Conservation (phyloP, 1,139 yeast species). For the Suhomyces anneliseae region DNA sequence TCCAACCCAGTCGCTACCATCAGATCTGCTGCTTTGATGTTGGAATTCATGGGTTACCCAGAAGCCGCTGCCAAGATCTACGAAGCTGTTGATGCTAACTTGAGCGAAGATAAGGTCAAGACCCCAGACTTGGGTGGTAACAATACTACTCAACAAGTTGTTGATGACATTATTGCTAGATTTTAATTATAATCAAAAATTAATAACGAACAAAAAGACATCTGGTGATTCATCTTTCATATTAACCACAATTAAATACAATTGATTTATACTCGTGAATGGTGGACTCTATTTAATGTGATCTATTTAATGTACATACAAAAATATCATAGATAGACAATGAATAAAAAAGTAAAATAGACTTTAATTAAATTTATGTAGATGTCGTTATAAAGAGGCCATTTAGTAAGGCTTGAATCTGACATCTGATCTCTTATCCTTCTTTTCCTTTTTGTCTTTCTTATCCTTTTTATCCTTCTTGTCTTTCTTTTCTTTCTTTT, state of each 20-base stretch:
- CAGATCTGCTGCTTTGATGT: slow-evolving; percentile 95
- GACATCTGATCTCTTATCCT: slow-evolving; percentile 32
- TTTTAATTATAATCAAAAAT: slow-evolving; percentile 16
- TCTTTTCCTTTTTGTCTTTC: slow-evolving; percentile 25
- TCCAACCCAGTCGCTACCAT: slow-evolving; percentile 97
- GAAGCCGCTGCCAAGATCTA: slow-evolving; percentile 90
- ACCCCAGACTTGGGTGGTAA: slow-evolving; percentile 96
- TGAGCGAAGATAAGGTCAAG: slow-evolving; percentile 73
- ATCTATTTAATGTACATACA: neutral
- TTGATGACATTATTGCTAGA: slow-evolving; percentile 69
- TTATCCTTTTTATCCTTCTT: slow-evolving; percentile 28
- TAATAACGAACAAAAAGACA: neutral
- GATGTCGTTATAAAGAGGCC: neutral
- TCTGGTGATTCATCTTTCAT: neutral
- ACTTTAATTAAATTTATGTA: no score
- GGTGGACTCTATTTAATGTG: no score
- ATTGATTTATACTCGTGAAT: neutral
- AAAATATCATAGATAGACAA: no score
- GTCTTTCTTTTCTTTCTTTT: slow-evolving; percentile 26
- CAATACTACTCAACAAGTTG: slow-evolving; percentile 81
- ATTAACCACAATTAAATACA: neutral
- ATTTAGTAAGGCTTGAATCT: slow-evolving; percentile 56
- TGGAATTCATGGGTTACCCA: slow-evolving; percentile 91
- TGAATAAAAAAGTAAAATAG: no score
- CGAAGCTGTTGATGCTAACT: slow-evolving; percentile 91